These are phyloP conservation scores for Fusarium torulosum DNA, from an alignment of 2,329 filamentous ascomycete species.

Conservation along the genomic window DNA sequence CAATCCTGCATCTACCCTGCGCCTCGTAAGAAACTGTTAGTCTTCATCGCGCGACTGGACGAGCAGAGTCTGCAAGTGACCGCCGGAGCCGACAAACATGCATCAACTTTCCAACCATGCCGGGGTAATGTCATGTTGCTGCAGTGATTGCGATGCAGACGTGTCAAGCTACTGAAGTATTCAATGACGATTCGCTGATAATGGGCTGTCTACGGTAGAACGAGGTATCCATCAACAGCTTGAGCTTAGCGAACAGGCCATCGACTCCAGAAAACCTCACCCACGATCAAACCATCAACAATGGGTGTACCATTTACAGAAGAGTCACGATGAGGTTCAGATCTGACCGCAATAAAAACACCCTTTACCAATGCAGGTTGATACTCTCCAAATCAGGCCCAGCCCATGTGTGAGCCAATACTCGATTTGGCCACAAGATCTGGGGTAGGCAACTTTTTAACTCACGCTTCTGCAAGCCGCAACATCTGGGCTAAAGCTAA, in stretches of 20 bases:
- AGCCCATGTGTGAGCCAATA: conserved; percentile 8
- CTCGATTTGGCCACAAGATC: conserved; percentile 27
- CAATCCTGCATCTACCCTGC: conserved; percentile 34
- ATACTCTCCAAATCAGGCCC: conserved; percentile 32
- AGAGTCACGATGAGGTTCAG: conserved; percentile 17
- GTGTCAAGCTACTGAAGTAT: conserved; percentile 28
- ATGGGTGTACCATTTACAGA: conserved; percentile 21
- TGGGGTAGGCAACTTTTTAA: conserved; percentile 34
- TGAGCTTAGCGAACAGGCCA: conserved; percentile 33
- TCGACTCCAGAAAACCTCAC: conserved; percentile 24
- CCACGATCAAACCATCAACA: conserved; percentile 24
- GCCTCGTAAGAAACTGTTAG: conserved; percentile 31
- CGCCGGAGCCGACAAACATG: conserved; percentile 26
- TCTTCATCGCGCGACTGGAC: conserved; percentile 24
- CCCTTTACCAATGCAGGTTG: conserved; percentile 17
- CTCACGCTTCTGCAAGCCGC: conserved; percentile 31
- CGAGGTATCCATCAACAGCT: conserved; percentile 29
- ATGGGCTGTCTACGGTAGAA: conserved; percentile 25
- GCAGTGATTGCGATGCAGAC: conserved; percentile 33
- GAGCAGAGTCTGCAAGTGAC: conserved; percentile 34
- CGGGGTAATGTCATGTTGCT: conserved; percentile 43
- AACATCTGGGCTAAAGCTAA: conserved; percentile 24
- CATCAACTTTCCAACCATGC: conserved; percentile 17
- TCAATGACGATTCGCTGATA: conserved; percentile 31
- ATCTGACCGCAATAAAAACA: conserved; percentile 28